phyloP scores from a whole-genome alignment of 1,139 yeast genomes.

The Casaregolazyma lundiana region DNA sequence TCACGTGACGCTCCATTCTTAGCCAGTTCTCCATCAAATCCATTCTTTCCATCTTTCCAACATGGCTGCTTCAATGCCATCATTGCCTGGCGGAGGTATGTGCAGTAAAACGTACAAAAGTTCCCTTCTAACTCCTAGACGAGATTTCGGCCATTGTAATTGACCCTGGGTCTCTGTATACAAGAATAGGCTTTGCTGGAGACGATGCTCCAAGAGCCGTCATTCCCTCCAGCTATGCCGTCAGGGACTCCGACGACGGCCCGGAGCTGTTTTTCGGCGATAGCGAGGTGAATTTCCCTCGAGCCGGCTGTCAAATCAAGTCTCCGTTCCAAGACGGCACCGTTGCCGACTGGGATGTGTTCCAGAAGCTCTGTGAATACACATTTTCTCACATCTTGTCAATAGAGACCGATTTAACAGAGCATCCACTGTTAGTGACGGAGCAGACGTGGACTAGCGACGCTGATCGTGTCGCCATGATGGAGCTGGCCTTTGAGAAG shows the following conservation, averaged over 20 bases:
- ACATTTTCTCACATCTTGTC: slow-evolving; percentile 37
- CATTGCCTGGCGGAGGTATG: slow-evolving; percentile 55
- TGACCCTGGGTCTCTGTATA: slow-evolving; percentile 82
- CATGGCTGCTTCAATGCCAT: slow-evolving; percentile 25
- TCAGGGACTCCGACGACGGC: slow-evolving; percentile 16
- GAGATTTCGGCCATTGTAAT: slow-evolving; percentile 88
- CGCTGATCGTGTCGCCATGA: slow-evolving; percentile 61
- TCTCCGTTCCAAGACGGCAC: slow-evolving; percentile 37
- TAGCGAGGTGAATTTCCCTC: slow-evolving; percentile 29
- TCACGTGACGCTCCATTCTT: not conserved
- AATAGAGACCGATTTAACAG: slow-evolving; percentile 47
- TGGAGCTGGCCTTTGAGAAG: slow-evolving; percentile 71
- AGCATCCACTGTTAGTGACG: slow-evolving; percentile 73
- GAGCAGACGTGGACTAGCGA: slow-evolving; percentile 84
- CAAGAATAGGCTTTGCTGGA: slow-evolving; percentile 91
- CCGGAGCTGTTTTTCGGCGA: slow-evolving; percentile 32
- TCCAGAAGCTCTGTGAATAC: slow-evolving; percentile 35
- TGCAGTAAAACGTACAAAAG: not conserved
- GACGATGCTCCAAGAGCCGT: slow-evolving; percentile 83
- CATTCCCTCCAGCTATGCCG: slow-evolving; percentile 52
- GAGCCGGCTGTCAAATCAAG: slow-evolving; percentile 31
- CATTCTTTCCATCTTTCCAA: not conserved
- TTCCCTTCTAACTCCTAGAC: slow-evolving; percentile 36
- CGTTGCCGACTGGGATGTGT: slow-evolving; percentile 43
- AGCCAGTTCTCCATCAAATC: not conserved